A percentile compares a stretch with the other conserved stretches of the same genome.
Conservation (phyloP, 2,329 filamentous ascomycete species). For the Chlorencoelia australis region DNA sequence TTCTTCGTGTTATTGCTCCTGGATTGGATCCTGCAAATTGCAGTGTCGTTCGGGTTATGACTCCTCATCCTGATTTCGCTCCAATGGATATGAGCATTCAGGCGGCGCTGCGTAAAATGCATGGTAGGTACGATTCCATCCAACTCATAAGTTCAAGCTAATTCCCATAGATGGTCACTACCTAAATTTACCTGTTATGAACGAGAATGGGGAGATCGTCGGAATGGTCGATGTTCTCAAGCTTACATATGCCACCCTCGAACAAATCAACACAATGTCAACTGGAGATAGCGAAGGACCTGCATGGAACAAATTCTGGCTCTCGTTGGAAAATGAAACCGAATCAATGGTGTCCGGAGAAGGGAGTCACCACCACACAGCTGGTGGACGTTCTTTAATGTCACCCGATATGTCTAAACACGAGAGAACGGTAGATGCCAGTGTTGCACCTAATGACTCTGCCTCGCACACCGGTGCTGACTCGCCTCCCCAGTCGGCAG, state of each 20-base stretch:
- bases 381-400: conserved; percentile 64
- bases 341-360: conserved; percentile 95
- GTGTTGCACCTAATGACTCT: conserved; percentile 85
- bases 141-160: no score
- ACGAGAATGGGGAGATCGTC: conserved; percentile 91
- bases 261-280: conserved; percentile 94
- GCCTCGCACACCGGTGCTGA: conserved; percentile 84
- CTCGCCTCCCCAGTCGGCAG: conserved; percentile 58
- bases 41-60: conserved; percentile 98
- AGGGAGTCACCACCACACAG: conserved; percentile 59
- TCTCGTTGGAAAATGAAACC: conserved; percentile 79
- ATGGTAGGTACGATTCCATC: no score
- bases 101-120: conserved; percentile 96
- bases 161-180: conserved; percentile 75
- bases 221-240: conserved; percentile 99
- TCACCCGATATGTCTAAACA: conserved; percentile 65
- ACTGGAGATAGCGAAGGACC: conserved; percentile 84
- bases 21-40: conserved; percentile 89
- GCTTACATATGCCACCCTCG: conserved; percentile 92
- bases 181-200: conserved; percentile 97
- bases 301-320: conserved; percentile 99
- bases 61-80: conserved; percentile 95
- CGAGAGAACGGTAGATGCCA: conserved; percentile 61
- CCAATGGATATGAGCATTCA: conserved; percentile 99
- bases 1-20: conserved; percentile 92